These are phyloP conservation scores for Penicillium alfredii DNA, from an alignment of 495 filamentous ascomycete species.

Conservation along the genomic window DNA sequence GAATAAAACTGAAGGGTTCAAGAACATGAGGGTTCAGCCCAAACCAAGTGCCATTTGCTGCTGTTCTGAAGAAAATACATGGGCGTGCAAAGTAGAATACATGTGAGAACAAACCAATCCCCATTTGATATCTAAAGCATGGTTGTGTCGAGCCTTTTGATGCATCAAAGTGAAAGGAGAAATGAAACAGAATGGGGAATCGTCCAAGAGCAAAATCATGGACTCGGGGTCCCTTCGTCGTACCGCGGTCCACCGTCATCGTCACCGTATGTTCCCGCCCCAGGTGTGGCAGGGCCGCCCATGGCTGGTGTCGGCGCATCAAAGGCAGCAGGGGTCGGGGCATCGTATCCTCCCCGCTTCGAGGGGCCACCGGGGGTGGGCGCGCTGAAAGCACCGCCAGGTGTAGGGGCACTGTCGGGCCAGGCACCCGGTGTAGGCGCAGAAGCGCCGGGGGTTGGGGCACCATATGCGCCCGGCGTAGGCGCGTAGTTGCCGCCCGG, in stretches of 20 bases:
- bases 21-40: too few relatives aligned
- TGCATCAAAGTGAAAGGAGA: conserved; percentile 6
- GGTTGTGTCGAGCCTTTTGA: conserved; percentile 6
- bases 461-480: conserved; percentile 46
- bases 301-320: conserved; percentile 78
- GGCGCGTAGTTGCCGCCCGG: conserved; percentile 60
- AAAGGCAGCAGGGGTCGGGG: conserved; percentile 54
- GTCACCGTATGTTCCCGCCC: conserved; percentile 54
- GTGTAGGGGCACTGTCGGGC: conserved; percentile 58
- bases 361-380: conserved; percentile 47
- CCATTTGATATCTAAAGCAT: conserved; percentile 15
- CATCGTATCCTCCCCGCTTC: conserved; percentile 44
- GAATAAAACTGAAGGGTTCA: too few relatives aligned
- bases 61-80: conserved; percentile 20
- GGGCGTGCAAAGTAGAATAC: conserved; percentile 21
- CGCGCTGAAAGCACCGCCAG: conserved; percentile 54
- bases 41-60: conserved; percentile 13
- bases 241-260: conserved; percentile 55
- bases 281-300: conserved; percentile 68
- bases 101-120: conserved; percentile 19
- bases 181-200: conserved; percentile 1
- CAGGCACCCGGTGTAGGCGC: conserved; percentile 76
- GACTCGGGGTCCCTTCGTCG: conserved; percentile 49
- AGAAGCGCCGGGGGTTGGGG: conserved; percentile 67
- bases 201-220: conserved; percentile 17